These are phyloP conservation scores for Ceratocystiopsis brevicomis DNA, from an alignment of 2,329 filamentous ascomycete genomes.

Conservation along the genomic window DNA sequence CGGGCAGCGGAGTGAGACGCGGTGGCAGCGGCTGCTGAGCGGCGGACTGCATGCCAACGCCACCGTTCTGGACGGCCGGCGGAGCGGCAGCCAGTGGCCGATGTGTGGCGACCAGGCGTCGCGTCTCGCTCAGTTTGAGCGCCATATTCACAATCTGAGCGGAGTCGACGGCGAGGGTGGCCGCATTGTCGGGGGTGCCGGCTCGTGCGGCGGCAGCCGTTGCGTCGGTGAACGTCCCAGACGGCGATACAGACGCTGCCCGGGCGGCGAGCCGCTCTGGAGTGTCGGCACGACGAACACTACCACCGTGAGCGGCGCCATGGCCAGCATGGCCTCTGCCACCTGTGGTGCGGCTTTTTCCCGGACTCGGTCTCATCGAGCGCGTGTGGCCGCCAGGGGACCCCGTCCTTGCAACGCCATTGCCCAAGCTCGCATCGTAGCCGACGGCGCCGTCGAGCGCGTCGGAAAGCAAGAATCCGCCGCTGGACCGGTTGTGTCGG, in stretches of 20 bases:
- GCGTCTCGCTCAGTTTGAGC: constrained; percentile 68
- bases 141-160: constrained; percentile 87
- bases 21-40: constrained; percentile 26
- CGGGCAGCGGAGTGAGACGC: constrained; percentile 31
- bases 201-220: background rate
- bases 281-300: background rate
- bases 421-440: background rate
- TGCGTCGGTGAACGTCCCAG: background rate
- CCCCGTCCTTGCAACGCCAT: too few species aligned
- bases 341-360: background rate
- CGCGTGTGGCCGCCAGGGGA: background rate
- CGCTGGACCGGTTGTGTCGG: constrained; percentile 21
- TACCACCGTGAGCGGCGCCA: background rate
- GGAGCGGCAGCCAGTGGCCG: constrained; percentile 34
- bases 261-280: background rate
- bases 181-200: too few species aligned
- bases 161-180: constrained; percentile 33
- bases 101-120: constrained; percentile 24
- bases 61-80: constrained; percentile 15
- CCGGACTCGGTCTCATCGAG: background rate
- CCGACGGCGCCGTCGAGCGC: constrained; percentile 12
- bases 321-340: background rate
- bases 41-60: too few species aligned
- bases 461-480: constrained; percentile 33
- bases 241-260: constrained; percentile 1